Evolutionary conservation across 345 rosid genomes (phyloP).

Genomic region (Camelina neglecta): DNA sequence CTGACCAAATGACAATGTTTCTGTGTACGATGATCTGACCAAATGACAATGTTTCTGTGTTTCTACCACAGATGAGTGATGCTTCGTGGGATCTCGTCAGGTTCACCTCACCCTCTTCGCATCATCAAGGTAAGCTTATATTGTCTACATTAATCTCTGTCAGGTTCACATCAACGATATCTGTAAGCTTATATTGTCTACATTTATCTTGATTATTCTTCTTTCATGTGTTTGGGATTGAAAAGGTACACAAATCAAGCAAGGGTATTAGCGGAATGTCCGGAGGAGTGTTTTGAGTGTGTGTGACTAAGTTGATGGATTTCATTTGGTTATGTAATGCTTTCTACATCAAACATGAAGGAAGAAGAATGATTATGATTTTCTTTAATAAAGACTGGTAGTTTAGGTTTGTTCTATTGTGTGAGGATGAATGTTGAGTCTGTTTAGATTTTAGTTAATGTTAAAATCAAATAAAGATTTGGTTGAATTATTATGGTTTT

Average conservation of each 20-base stretch:
- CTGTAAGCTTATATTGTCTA: not conserved
- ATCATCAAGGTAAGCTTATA: slow-evolving; percentile 17
- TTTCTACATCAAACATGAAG: slow-evolving; percentile 22
- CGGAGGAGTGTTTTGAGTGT: slow-evolving; percentile 22
- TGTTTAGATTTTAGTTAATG: not conserved
- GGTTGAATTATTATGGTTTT: not conserved
- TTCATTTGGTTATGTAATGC: slow-evolving; percentile 31
- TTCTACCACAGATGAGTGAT: slow-evolving; percentile 39
- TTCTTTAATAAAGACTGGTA: slow-evolving; percentile 27
- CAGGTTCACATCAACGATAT: slow-evolving; percentile 6
- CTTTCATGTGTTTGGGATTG: slow-evolving; percentile 17
- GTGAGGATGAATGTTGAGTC: slow-evolving; percentile 16
- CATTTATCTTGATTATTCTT: not conserved
- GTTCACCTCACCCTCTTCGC: not conserved
- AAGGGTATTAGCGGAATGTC: slow-evolving; percentile 23
- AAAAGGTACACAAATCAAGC: slow-evolving; percentile 35
- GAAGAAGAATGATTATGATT: slow-evolving; percentile 18
- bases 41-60: not conserved
- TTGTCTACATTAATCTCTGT: too few relatives aligned
- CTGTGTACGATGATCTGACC: not conserved
- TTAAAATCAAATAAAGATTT: slow-evolving; percentile 30
- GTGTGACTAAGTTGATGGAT: slow-evolving; percentile 19
- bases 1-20: too few relatives aligned
- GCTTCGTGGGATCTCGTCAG: slow-evolving; percentile 25
- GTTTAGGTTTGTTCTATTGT: slow-evolving; percentile 8